Base-by-base conservation (phyloP, 2,329 filamentous ascomycete species). In the Xylariaceae sp. region DNA sequence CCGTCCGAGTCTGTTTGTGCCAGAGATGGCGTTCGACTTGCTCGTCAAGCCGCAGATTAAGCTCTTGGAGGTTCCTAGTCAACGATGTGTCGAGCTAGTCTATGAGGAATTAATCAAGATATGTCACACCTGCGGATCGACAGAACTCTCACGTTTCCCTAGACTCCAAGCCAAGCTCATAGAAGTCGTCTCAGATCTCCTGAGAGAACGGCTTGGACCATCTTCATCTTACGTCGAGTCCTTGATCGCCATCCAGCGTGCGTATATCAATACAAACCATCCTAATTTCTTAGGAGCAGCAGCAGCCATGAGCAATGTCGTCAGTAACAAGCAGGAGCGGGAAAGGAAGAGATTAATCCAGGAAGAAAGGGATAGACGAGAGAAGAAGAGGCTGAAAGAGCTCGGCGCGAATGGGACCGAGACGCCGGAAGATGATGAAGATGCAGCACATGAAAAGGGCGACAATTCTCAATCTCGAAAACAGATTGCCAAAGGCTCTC, bases 31-130 rank as follows among this genome's bases (percentile, higher is more conserved):
- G 1, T 99, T 99, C 73, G 95, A 99, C 73, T 84, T 99, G 20
- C 84, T 99, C 44, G 95, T 99, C 44, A 99, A 99, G 76, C 95
- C 95, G 23, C 95, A 99, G 74, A 99, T 99, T 75, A 98, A 98
- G 78, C 83, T 99, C 50, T 81, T 99, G 23, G 95, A 99, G 73
- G 87, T 95, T 21, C 95, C 95, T 9, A 96, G 91, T 71, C 95
- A 99, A 72, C 88, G 95, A 67, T 99, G 95, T 70, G 95, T 99
- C 48, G 95, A 99, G 75, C 84, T 99, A 51, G 95, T 99, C 2
- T 99, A 99, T 73, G 95, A 99, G 73, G 95, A 99, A 74, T 82
- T 99, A 44, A 99, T 99, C 79, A 99, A 99, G 77, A 98, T 99
- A 65, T 97, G 95, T 77, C 95, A 99, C 73, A 99, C 95, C 1